Percentiles rank a stretch among this genome's conserved stretches.
Evolutionary conservation across 176 grass and related monocot genomes (phyloP).

Genomic region (Bonia amplexicaulis): DNA sequence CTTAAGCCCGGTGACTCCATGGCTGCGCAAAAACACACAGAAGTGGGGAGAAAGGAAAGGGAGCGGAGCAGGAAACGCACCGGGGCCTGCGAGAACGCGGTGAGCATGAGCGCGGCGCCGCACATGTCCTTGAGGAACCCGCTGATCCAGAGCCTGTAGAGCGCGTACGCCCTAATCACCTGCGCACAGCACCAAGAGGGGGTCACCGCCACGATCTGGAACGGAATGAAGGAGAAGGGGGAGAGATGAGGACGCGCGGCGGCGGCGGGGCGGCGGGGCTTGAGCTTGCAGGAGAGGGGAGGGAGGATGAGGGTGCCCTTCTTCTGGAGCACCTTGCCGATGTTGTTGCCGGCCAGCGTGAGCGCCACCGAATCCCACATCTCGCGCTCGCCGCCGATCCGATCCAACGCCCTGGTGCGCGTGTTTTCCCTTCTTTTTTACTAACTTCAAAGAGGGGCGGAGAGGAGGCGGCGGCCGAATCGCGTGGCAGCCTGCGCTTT

Average conservation of each 20-base stretch:
- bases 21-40: neutral
- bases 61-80: constrained; percentile 12
- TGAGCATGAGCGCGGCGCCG: constrained; percentile 67
- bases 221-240: neutral
- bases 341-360: no score
- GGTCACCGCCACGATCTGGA: constrained; percentile 6
- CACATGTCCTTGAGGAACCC: constrained; percentile 90
- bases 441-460: neutral
- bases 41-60: neutral
- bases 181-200: neutral
- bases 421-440: neutral
- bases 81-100: constrained; percentile 74
- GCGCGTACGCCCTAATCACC: constrained; percentile 81
- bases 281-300: constrained; percentile 99
- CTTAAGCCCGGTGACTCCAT: neutral
- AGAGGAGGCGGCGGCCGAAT: neutral
- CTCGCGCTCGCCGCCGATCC: no score
- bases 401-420: neutral
- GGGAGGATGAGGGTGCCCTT: constrained; percentile 95
- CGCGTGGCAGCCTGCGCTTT: constrained; percentile 12
- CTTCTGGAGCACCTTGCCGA: no score
- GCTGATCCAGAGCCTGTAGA: constrained; percentile 83
- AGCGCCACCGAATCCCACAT: no score
- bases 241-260: no score
- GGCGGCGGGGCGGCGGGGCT: constrained; percentile 25